phyloP scores from a whole-genome alignment of 768 basidiomycete genomes.

The Boletus reticuloceps region DNA sequence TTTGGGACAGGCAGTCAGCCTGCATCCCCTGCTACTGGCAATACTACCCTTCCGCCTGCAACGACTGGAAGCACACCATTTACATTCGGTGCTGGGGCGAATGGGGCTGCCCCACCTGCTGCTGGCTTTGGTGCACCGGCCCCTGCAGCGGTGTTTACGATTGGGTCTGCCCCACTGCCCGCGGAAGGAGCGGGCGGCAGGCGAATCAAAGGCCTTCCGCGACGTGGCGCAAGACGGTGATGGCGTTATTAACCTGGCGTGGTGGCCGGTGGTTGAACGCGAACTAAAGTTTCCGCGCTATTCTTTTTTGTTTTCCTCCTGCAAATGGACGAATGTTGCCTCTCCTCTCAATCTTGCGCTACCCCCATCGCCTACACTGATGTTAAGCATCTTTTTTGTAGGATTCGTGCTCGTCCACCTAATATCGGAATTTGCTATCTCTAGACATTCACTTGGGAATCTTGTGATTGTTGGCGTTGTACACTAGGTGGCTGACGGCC shows the following conservation, averaged over 20 bases:
- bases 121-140: constrained; percentile 40
- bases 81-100: constrained; percentile 37
- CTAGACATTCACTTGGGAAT: constrained; percentile 14
- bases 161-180: constrained; percentile 52
- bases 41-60: constrained; percentile 29
- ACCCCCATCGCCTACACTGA: constrained; percentile 18
- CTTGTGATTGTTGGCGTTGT: constrained; percentile 16
- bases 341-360: constrained; percentile 14
- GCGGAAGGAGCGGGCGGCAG: constrained; percentile 36
- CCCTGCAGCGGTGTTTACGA: constrained; percentile 52
- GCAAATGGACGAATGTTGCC: constrained; percentile 10
- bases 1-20: constrained; percentile 57
- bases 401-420: constrained; percentile 1
- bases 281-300: constrained; percentile 3
- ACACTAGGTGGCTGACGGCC: constrained; percentile 31
- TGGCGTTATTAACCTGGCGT: constrained; percentile 2
- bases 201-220: constrained; percentile 57
- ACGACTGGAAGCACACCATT: constrained; percentile 30
- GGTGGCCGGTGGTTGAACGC: constrained; percentile 14
- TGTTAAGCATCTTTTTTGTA: constrained; percentile 25
- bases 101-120: constrained; percentile 36
- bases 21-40: constrained; percentile 50
- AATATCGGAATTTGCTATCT: constrained; percentile 10
- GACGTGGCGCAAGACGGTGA: constrained; percentile 32
- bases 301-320: constrained; percentile 7